These are phyloP conservation scores for Nakaseomyces nivariensis DNA, from an alignment of 1,139 yeast genomes.

Conservation along the genomic window DNA sequence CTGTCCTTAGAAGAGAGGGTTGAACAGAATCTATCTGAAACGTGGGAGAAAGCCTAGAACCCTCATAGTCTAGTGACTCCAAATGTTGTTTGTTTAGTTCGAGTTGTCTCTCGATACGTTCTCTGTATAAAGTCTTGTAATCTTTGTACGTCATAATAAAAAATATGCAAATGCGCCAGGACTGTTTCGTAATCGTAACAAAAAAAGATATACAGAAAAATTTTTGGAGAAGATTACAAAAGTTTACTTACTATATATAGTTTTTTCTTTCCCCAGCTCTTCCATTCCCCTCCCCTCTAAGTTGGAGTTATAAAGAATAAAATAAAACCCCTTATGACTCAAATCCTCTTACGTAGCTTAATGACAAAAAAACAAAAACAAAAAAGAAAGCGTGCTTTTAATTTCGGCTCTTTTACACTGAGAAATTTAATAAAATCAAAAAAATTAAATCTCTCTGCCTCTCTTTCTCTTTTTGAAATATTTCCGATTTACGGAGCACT, in stretches of 20 bases:
- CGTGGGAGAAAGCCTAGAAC: conserved; percentile 8
- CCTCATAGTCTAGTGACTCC: conserved; percentile 27
- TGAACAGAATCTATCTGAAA: background rate
- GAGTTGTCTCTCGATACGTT: conserved; percentile 21
- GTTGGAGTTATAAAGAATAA: too few species aligned
- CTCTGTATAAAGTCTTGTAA: conserved; percentile 10
- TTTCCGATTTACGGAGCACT: too few species aligned
- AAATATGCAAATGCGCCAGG: background rate
- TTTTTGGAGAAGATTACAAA: background rate
- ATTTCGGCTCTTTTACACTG: too few species aligned
- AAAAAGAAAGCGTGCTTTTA: too few species aligned
- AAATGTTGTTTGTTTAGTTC: conserved; percentile 24
- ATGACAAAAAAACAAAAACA: too few species aligned
- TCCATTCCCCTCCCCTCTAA: too few species aligned
- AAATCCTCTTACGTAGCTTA: too few species aligned
- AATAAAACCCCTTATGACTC: too few species aligned
- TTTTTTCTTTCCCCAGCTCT: too few species aligned
- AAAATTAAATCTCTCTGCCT: too few species aligned
- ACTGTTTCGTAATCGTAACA: background rate
- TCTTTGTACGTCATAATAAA: conserved; percentile 1
- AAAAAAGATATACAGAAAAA: background rate
- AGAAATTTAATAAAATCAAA: too few species aligned
- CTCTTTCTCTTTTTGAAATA: too few species aligned
- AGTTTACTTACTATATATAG: background rate
- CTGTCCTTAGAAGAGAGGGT: background rate